phyloP scores from a whole-genome alignment of 73 alveolate genomes.

The Paraurostyla sp. region DNA sequence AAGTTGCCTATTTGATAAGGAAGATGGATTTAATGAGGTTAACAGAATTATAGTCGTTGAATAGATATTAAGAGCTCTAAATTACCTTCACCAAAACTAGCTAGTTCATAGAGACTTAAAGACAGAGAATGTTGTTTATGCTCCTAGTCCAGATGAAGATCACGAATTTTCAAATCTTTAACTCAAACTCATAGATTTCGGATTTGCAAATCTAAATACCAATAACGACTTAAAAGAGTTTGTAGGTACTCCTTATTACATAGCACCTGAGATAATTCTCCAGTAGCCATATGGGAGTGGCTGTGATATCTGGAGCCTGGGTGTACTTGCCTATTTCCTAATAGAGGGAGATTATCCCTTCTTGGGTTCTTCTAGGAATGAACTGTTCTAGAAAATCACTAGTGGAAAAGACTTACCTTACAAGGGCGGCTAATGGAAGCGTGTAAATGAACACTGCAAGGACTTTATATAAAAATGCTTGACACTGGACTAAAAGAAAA shows the following conservation, averaged over 20 bases:
- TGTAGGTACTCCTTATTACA: slow-evolving; percentile 75
- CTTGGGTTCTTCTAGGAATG: not conserved
- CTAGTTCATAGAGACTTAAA: no score
- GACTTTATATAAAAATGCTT: not conserved
- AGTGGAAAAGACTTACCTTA: not conserved
- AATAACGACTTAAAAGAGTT: not conserved
- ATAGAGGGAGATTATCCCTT: slow-evolving; percentile 75
- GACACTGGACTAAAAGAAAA: not conserved
- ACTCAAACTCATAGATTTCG: slow-evolving; percentile 23
- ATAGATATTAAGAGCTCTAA: no score
- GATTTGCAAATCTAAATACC: not conserved
- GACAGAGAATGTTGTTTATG: no score
- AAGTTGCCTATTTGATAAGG: no score
- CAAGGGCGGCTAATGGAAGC: not conserved
- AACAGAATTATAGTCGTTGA: no score
- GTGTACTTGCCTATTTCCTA: slow-evolving; percentile 65
- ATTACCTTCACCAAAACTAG: no score
- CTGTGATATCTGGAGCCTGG: slow-evolving; percentile 76
- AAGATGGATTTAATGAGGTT: no score
- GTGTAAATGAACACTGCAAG: not conserved
- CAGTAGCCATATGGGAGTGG: slow-evolving; percentile 68
- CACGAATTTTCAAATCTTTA: not conserved
- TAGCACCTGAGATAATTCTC: slow-evolving; percentile 75
- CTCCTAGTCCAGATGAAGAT: not conserved
- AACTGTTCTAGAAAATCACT: not conserved